Evolutionary conservation across 2,329 filamentous ascomycete species (phyloP), one percentile per base, ranked within the genome.

Genomic region (Talaromyces sp.): DNA sequence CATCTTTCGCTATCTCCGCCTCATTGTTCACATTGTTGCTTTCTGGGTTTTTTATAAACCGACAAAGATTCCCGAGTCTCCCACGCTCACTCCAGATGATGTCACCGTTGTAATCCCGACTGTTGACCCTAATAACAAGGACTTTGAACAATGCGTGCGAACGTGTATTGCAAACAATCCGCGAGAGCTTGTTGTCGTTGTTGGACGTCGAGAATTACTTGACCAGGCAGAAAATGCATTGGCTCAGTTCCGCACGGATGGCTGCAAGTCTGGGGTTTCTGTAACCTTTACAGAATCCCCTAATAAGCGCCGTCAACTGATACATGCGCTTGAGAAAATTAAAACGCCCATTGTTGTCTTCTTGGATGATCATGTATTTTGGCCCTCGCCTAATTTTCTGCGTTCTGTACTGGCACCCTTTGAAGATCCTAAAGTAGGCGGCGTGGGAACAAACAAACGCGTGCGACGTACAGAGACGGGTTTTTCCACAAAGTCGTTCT

Each of bases 401-500:
- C 52, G 66, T 0, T 70, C 75, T 0, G 62, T 80, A 0, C 68
- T 85, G 0, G 77, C 79, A 8, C 67, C 69, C 2, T 79, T 80
- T 64, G 75, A 78, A 53, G 72, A 85, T 32, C 58, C 65, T 0
- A 59, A 63, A 0, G 79, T 87, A 1, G 85, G 83, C 1, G 73
- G 81, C 8, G 84, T 85, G 0, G 84, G 80, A 0, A 85, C 83
- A 7, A 80, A 79, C 66, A 86, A 87, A 70, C 76, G 76, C 0
- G 82, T 84, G 7, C 71, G 74, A 6, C 78, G 81, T 2, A 72
- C 74, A 1, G 61, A 60, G 10, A 58, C 27, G 0, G 64, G 53
- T 46, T 65, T 60, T 58, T 63, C 50, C 54, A 59, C 63, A 17
- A 54, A 51, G 2, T 65, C 65, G 0, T 70, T 81, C 57, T 78